These are phyloP conservation scores for Lepidium aucheri DNA, from an alignment of 345 rosid genomes.

Conservation along the genomic window DNA sequence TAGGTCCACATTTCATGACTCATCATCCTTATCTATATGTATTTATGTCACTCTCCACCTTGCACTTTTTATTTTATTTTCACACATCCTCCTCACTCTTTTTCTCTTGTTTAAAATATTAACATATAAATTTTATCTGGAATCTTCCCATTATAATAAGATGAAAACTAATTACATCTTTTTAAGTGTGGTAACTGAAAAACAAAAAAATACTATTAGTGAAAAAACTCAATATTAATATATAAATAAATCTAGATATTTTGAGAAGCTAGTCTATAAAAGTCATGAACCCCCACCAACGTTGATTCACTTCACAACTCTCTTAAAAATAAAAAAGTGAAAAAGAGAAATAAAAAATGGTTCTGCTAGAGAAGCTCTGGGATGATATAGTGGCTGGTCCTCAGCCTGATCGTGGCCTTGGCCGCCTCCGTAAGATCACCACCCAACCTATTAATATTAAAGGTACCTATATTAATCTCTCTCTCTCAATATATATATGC, in stretches of 20 bases:
- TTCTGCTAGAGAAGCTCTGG: constrained; percentile 74
- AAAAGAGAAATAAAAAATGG: constrained; percentile 15
- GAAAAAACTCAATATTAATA: background rate
- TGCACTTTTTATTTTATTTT: constrained; percentile 1
- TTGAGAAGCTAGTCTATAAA: constrained; percentile 17
- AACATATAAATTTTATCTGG: background rate
- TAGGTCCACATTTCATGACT: constrained; percentile 34
- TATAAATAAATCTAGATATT: constrained; percentile 13
- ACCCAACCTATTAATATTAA: constrained; percentile 38
- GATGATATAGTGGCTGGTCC: constrained; percentile 92
- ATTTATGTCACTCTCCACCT: constrained; percentile 18
- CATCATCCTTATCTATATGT: constrained; percentile 49
- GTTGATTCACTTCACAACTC: constrained; percentile 9
- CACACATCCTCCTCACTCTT: constrained; percentile 3
- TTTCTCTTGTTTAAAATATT: background rate
- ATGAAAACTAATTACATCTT: background rate
- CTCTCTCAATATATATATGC: no score
- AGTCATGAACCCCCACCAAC: background rate
- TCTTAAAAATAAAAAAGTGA: background rate
- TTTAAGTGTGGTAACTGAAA: no score
- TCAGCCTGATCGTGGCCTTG: constrained; percentile 87
- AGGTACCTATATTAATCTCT: constrained; percentile 26
- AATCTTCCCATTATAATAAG: background rate
- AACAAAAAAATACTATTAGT: background rate
- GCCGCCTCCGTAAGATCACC: constrained; percentile 61